Base-by-base conservation (phyloP, 106 monocot species). In the Allium sativum region DNA sequence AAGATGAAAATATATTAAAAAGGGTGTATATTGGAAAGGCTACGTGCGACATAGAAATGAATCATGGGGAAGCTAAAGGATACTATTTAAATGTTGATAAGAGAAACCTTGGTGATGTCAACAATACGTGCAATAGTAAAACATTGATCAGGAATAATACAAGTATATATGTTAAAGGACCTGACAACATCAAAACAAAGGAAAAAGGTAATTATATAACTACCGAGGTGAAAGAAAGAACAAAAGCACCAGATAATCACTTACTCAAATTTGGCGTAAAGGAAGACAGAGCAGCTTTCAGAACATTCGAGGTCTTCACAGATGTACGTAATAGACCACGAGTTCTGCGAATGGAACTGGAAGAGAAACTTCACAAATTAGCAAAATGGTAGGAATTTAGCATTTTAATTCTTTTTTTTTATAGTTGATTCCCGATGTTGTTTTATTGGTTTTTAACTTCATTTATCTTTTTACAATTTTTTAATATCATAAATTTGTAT, bases 261-360 rank as follows among this genome's bases (percentile, higher is more conserved):
- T 31, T 31, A 31, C 31, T 31, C 31, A 31, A 31, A 5, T 31
- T 31, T 31, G 31, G 31, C 31, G 31, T 31, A 31, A 31, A 73
- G 12, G 87, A 95, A 48, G 83, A 90, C 40, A 87, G 82, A 77
- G 81, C 82, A 67, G 91, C 96, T 53, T 96, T 91, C 70, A 91
- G 65, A 64, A 84, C 90, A 52, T 96, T 84, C 64, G 91, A 96
- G 66, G 87, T 80, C 52, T 87, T 96, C 66, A 96, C 87, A 60
- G 84, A 96, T 74, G 79, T 96, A 43, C 84, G 73, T 21, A 87
- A 96, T 67, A 84, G 91, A 64, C 87, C 91, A 69, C 71, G 84
- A n/a, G 78, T 96, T 62, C 53, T 91, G 56, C 71, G 78, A 42
- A 84, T 84, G 90, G 96, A 96, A 69, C 45, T 96, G 75, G 96